Base-by-base conservation (phyloP, 148 eudicot species). In the Diospyros lotus region DNA sequence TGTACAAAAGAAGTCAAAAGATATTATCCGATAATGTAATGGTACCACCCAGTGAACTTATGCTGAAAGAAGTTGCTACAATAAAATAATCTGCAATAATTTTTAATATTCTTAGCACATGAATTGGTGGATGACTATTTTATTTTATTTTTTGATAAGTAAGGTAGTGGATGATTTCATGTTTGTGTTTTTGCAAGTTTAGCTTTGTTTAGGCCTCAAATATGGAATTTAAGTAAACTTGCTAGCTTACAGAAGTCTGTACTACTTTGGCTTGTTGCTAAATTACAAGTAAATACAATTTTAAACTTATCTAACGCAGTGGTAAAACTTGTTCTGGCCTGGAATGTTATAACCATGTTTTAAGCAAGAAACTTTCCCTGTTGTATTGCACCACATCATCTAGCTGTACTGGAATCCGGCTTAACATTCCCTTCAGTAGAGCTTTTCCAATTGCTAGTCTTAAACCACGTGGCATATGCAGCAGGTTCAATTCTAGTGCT, bases 301-400 rank as follows among this genome's bases (percentile, higher is more conserved):
- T 7, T 70, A 9, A 54, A 70, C 46, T 70, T 15, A 17, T 58
- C 8, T 52, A 10, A 58, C 2, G 4, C 41, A 64, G 5, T 71
- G 43, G 43, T 9, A 11, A 12, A n/a, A 9, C 11, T 40, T 6
- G 52, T 39, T 53, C 38, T 38, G 43, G 58, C 2, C 11, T 6
- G 55, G 11, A 71, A 11, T 0, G 7, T 71, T 56, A 15, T 12
- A 42, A 42, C 41, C 73, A 56, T 71, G 63, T 71, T 71, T 71
- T 71, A 15, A 56, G 65, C n/a, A 42, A 10, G 48, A 56, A 71
- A 40, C 4, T 41, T 42, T 54, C 14, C 64, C 3, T 55, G 42
- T 56, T 55, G 2, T 39, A 56, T 5, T 71, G 43, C 15, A 14
- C 11, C 6, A 69, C 12, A 69, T 11, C 44, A 69, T 52, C 15